phyloP scores from a whole-genome alignment of 176 grass and related monocot genomes.

The Eremochloa ophiuroides region DNA sequence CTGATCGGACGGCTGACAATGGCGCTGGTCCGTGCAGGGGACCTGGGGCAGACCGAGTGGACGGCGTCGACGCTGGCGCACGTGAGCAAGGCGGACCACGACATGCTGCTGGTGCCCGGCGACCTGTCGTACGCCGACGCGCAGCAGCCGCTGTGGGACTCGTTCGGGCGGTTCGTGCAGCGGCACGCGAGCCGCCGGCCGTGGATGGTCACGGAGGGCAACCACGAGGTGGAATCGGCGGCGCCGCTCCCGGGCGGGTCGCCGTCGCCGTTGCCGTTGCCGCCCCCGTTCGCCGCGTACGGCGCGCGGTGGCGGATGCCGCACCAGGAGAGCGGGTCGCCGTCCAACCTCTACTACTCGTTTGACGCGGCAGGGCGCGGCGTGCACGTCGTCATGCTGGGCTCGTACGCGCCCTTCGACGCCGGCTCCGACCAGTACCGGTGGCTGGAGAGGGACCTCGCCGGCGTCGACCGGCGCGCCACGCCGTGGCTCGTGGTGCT shows the following conservation, averaged over 20 bases:
- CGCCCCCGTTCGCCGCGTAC: conserved; percentile 58
- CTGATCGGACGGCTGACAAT: neutral
- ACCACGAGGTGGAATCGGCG: conserved; percentile 89
- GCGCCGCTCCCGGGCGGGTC: neutral
- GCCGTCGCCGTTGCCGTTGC: too few species aligned
- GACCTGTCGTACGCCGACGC: conserved; percentile 89
- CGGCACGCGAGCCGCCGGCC: conserved; percentile 61
- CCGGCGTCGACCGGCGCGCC: conserved; percentile 47
- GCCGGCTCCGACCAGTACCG: conserved; percentile 57
- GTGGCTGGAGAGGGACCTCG: conserved; percentile 77
- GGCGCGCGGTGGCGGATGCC: conserved; percentile 74
- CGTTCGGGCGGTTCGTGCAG: conserved; percentile 81
- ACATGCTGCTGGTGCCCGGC: conserved; percentile 83
- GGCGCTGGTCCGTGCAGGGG: conserved; percentile 53
- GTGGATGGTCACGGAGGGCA: conserved; percentile 91
- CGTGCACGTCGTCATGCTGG: conserved; percentile 79
- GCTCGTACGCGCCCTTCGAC: conserved; percentile 59
- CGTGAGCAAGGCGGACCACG: conserved; percentile 44
- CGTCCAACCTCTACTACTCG: conserved; percentile 84
- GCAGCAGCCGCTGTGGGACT: conserved; percentile 81
- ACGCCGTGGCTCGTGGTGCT: conserved; percentile 73
- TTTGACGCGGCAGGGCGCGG: conserved; percentile 57
- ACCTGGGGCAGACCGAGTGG: conserved; percentile 93
- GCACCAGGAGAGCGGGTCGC: conserved; percentile 73
- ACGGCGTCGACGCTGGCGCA: conserved; percentile 80